These are phyloP conservation scores for Cyberlindnera meyerae DNA, from an alignment of 805 yeast species.

Conservation along the genomic window DNA sequence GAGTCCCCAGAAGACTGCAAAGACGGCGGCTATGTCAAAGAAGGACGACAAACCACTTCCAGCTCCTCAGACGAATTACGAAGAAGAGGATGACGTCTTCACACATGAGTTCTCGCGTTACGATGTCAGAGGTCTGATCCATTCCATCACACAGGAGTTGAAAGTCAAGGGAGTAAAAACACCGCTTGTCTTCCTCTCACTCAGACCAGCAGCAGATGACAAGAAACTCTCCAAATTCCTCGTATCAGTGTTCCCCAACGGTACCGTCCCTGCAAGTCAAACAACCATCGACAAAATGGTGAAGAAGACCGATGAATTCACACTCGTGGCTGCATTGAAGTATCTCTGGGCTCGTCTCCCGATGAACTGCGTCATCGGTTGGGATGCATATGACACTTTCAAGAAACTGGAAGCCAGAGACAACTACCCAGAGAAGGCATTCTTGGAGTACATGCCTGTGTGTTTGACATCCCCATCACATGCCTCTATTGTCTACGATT, in stretches of 20 bases:
- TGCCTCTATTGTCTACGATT: constrained; percentile 85
- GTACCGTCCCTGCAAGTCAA: constrained; percentile 41
- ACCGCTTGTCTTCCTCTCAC: constrained; percentile 73
- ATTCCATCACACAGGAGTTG: constrained; percentile 64
- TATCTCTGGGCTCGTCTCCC: constrained; percentile 87
- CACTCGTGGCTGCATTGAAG: constrained; percentile 68
- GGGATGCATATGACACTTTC: constrained; percentile 76
- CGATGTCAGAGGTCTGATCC: constrained; percentile 62
- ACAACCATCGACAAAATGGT: constrained; percentile 42
- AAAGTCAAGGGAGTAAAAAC: constrained; percentile 66
- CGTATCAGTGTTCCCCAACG: constrained; percentile 53
- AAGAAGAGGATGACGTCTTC: constrained; percentile 17
- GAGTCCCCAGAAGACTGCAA: constrained; percentile 13
- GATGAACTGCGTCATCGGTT: constrained; percentile 73
- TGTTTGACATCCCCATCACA: constrained; percentile 81
- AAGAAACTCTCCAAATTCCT: constrained; percentile 53
- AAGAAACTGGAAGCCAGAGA: constrained; percentile 59
- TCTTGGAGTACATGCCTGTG: constrained; percentile 77
- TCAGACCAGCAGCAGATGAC: constrained; percentile 65
- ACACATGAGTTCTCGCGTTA: constrained; percentile 54
- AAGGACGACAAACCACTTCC: constrained; percentile 16
- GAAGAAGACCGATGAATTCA: constrained; percentile 56
- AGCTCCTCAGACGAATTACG: constrained; percentile 9
- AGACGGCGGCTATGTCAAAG: not conserved
- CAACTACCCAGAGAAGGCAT: constrained; percentile 66